These are phyloP conservation scores for Lecanicillium sp. DNA, from an alignment of 2,329 filamentous ascomycete species.

Conservation along the genomic window DNA sequence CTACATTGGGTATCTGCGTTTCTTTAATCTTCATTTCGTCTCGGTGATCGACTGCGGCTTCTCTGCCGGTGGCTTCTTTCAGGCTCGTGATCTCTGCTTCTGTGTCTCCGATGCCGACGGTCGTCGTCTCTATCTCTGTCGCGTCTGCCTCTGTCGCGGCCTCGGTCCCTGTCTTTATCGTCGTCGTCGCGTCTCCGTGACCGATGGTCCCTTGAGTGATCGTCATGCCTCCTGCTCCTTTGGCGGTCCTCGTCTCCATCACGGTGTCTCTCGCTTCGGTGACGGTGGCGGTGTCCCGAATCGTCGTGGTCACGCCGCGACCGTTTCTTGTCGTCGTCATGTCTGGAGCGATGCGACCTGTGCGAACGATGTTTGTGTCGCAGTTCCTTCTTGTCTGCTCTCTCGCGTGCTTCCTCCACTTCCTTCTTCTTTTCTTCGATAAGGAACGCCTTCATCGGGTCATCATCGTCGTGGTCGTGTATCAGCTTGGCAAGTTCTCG, in stretches of 20 bases:
- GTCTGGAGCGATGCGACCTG: conserved; percentile 37
- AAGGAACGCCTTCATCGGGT: conserved; percentile 92
- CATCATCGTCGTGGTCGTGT: conserved; percentile 82
- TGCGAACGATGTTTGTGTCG: conserved; percentile 43
- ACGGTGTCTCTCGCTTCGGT: conserved; percentile 17
- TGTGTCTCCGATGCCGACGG: conserved; percentile 11
- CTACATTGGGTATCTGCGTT: conserved; percentile 19
- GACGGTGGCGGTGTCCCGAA: conserved; percentile 2
- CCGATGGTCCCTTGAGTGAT: conserved; percentile 21
- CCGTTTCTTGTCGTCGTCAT: conserved; percentile 20
- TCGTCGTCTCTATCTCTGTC: conserved; percentile 19
- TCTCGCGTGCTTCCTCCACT: conserved; percentile 60
- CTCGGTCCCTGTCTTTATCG: conserved; percentile 21
- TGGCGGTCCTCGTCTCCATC: conserved; percentile 26
- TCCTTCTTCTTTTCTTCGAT: conserved; percentile 90
- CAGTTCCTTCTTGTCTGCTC: conserved; percentile 43
- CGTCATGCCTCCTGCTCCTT: conserved; percentile 23
- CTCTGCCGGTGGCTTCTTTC: conserved; percentile 23
- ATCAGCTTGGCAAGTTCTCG: conserved; percentile 69
- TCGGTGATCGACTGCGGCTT: conserved; percentile 41
- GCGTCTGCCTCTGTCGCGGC: conserved; percentile 18
- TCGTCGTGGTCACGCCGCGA: conserved; percentile 14
- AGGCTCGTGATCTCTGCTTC: conserved; percentile 8
- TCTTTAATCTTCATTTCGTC: conserved; percentile 22
- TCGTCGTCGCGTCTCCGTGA: conserved; percentile 4